phyloP scores from a whole-genome alignment of 495 filamentous ascomycete species.

The Xylaria grammica region DNA sequence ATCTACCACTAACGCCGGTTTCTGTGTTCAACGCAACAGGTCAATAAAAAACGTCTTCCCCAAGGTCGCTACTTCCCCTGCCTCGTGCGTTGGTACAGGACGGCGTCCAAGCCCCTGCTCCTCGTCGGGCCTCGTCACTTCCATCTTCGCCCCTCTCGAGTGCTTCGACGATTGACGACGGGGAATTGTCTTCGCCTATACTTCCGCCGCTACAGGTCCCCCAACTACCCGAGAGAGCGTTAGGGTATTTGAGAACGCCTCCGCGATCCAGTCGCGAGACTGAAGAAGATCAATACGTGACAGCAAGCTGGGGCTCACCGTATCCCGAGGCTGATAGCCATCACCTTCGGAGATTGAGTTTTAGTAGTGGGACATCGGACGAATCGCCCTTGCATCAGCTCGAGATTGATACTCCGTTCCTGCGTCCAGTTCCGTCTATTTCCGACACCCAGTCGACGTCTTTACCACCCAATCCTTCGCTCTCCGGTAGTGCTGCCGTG shows the following conservation, averaged over 20 bases:
- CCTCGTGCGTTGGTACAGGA: constrained; percentile 61
- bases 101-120: constrained; percentile 42
- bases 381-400: constrained; percentile 58
- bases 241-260: constrained; percentile 55
- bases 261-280: constrained; percentile 38
- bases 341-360: constrained; percentile 52
- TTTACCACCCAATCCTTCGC: constrained; percentile 37
- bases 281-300: constrained; percentile 56
- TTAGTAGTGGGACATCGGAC: constrained; percentile 58
- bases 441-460: constrained; percentile 38
- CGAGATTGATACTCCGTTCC: constrained; percentile 57
- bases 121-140: constrained; percentile 28
- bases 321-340: constrained; percentile 60
- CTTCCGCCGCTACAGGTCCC: constrained; percentile 59
- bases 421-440: constrained; percentile 52
- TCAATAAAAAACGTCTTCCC: constrained; percentile 56
- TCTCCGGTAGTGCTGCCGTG: constrained; percentile 57
- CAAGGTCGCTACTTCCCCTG: constrained; percentile 50
- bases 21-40: constrained; percentile 25
- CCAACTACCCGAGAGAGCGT: constrained; percentile 51
- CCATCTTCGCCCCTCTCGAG: constrained; percentile 55
- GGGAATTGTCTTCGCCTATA: constrained; percentile 55
- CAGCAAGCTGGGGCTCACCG: constrained; percentile 76
- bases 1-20: constrained; percentile 16
- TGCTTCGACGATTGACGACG: constrained; percentile 58